phyloP scores from a whole-genome alignment of 2,329 filamentous ascomycete genomes.

The Dothiorella sarmentorum region DNA sequence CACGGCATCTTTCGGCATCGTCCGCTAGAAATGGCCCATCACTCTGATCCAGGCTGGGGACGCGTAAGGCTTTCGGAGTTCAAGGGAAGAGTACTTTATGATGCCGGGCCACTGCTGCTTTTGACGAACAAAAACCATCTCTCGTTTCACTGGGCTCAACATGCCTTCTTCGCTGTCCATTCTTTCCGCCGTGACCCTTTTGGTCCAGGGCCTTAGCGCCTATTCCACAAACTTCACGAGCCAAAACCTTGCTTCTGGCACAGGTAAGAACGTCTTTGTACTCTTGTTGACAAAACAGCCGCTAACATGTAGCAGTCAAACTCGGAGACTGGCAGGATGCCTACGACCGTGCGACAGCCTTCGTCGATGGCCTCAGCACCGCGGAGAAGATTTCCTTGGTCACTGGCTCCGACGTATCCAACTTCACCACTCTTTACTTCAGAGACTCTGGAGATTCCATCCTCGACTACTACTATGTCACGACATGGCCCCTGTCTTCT shows the following conservation, averaged over 20 bases:
- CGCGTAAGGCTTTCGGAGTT: background rate
- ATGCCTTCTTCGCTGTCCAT: conserved; percentile 4
- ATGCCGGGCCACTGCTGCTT: background rate
- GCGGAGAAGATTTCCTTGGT: conserved; percentile 12
- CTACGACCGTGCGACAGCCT: conserved; percentile 6
- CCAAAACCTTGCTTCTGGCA: conserved; percentile 8
- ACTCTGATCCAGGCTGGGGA: background rate
- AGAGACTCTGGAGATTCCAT: conserved; percentile 17
- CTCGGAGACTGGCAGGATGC: conserved; percentile 16
- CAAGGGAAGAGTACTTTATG: background rate
- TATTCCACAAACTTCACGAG: conserved; percentile 15
- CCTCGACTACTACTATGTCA: conserved; percentile 14
- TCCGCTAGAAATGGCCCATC: background rate
- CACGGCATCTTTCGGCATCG: background rate
- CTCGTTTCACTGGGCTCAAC: background rate
- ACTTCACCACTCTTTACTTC: conserved; percentile 17
- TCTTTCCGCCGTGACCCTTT: conserved; percentile 1
- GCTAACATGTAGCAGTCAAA: background rate
- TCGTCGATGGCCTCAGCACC: conserved; percentile 12
- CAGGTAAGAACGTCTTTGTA: background rate
- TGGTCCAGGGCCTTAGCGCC: conserved; percentile 8
- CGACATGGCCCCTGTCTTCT: conserved; percentile 13
- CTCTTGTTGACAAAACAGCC: background rate
- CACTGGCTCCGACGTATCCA: conserved; percentile 11
- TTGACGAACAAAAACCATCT: background rate